phyloP scores from a whole-genome alignment of 305 asterid genomes.

The Fraxinus sp. region DNA sequence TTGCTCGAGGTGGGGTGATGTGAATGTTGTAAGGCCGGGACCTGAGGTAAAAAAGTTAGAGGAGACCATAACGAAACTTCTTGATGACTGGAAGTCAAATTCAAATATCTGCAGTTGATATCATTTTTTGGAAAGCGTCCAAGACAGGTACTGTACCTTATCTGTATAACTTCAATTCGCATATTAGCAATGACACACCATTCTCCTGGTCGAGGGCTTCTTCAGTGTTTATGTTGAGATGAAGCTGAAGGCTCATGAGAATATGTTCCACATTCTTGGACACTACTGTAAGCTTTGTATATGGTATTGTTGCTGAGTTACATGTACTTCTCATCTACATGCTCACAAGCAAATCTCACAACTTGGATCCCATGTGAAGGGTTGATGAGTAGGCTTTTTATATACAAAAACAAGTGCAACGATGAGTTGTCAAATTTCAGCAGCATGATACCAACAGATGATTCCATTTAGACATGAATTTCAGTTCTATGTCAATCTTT shows the following conservation, averaged over 20 bases:
- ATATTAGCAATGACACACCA: constrained; percentile 19
- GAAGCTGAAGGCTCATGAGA: constrained; percentile 28
- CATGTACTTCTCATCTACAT: neutral
- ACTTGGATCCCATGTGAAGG: neutral
- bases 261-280: constrained; percentile 8
- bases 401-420: neutral
- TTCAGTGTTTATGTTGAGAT: constrained; percentile 30
- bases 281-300: neutral
- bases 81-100: constrained; percentile 46
- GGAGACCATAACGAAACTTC: constrained; percentile 46
- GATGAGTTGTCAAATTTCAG: neutral
- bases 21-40: constrained; percentile 73
- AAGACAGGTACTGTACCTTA: neutral
- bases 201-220: constrained; percentile 33
- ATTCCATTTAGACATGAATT: neutral
- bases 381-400: neutral
- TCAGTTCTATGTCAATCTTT: neutral
- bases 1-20: constrained; percentile 84
- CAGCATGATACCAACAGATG: neutral
- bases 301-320: neutral
- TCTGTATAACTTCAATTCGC: constrained; percentile 6
- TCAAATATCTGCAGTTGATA: constrained; percentile 63
- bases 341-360: neutral
- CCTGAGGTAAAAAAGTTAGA: constrained; percentile 50
- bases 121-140: neutral